Conservation (phyloP, 768 basidiomycete genomes). For the Collybia mongolica region DNA sequence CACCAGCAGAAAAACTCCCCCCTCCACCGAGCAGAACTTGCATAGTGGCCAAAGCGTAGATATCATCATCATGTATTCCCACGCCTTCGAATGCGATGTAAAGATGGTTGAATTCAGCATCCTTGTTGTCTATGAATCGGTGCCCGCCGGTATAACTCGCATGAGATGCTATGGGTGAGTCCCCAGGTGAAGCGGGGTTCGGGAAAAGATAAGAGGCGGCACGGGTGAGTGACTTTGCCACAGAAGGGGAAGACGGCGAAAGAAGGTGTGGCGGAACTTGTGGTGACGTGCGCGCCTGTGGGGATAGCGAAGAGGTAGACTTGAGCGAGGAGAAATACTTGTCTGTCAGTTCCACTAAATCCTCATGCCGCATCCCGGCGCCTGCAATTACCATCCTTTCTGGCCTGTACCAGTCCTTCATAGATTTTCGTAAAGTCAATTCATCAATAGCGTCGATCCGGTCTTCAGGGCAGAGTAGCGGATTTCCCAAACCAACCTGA, state of each 20-base stretch:
- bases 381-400: conserved; percentile 96
- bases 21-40: conserved; percentile 95
- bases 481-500: conserved; percentile 80
- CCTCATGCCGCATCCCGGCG: conserved; percentile 87
- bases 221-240: conserved; percentile 69
- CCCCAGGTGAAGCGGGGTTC: conserved; percentile 26
- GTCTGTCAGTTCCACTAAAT: conserved; percentile 83
- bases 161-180: conserved; percentile 29
- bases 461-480: conserved; percentile 85
- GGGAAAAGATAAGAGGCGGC: conserved; percentile 77
- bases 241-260: conserved; percentile 47
- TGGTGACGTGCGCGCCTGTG: conserved; percentile 27
- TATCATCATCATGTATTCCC: conserved; percentile 87
- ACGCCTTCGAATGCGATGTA: conserved; percentile 93
- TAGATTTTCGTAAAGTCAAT: conserved; percentile 57
- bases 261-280: conserved; percentile 58
- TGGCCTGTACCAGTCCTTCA: conserved; percentile 85
- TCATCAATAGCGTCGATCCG: conserved; percentile 68
- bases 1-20: conserved; percentile 92
- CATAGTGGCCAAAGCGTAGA: conserved; percentile 91
- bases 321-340: conserved; percentile 78
- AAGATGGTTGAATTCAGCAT: conserved; percentile 84
- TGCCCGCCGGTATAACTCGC: conserved; percentile 86
- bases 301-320: conserved; percentile 27
- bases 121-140: conserved; percentile 57